Conservation (phyloP, 2,329 filamentous ascomycete species). For the Periconia sp. region DNA sequence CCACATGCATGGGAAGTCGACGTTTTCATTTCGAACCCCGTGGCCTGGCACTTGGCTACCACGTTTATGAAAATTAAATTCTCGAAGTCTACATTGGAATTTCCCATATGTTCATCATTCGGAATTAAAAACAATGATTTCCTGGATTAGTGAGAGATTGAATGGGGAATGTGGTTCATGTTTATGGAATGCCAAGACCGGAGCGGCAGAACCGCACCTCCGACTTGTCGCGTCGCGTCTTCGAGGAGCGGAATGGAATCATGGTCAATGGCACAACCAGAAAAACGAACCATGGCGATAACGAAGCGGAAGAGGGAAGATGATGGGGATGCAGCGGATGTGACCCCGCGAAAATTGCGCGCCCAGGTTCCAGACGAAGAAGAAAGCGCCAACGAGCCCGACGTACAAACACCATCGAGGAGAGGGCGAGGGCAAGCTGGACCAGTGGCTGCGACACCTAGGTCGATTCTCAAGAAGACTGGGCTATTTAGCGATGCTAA, state of each 20-base stretch:
- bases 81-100: no score
- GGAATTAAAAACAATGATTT: no score
- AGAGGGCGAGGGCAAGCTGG: conserved; percentile 21
- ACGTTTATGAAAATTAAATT: no score
- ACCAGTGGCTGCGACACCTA: conserved; percentile 31
- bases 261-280: not conserved
- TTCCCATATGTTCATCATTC: no score
- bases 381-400: conserved; percentile 18
- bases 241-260: conserved; percentile 3
- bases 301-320: conserved; percentile 29
- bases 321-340: conserved; percentile 18
- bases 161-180: not conserved
- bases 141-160: not conserved
- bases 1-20: no score
- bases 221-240: conserved; percentile 24
- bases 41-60: no score
- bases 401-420: conserved; percentile 36
- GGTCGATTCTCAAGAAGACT: conserved; percentile 38
- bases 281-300: conserved; percentile 25
- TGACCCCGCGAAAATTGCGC: conserved; percentile 30
- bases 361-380: conserved; percentile 14
- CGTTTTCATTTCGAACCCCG: no score
- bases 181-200: conserved; percentile 4
- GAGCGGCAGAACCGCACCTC: conserved; percentile 2
- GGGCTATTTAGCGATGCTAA: conserved; percentile 21